Conservation (phyloP, 2,329 filamentous ascomycete genomes). For the Phyllosticta citribraziliensis region DNA sequence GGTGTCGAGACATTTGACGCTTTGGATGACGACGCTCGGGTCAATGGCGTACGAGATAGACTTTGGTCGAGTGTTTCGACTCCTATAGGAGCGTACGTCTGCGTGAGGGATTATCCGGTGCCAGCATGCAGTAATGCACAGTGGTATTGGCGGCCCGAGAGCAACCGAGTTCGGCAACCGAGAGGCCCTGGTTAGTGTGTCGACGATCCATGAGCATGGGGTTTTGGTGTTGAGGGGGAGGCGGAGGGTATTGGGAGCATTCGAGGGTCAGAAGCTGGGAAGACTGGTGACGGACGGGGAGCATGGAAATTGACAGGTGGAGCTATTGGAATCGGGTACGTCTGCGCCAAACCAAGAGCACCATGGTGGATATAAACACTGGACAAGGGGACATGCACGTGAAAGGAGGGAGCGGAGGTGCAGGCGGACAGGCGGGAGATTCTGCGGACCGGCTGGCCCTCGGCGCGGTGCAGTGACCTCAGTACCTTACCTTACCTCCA, state of each 20-base stretch:
- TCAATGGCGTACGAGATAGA: not conserved
- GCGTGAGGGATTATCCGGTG: not conserved
- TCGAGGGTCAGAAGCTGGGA: not conserved
- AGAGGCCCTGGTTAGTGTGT: not conserved
- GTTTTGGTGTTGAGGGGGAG: not conserved
- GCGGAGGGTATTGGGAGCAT: not conserved
- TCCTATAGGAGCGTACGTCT: not conserved
- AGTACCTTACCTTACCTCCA: slow-evolving; percentile 2
- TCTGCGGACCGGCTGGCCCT: not conserved
- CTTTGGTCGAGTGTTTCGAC: not conserved
- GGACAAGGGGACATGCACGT: not conserved
- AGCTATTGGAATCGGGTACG: no score
- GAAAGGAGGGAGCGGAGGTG: not conserved
- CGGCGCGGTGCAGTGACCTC: slow-evolving; percentile 2
- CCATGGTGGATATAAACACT: no score
- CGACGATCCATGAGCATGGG: not conserved
- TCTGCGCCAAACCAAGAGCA: no score
- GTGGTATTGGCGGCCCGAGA: not conserved
- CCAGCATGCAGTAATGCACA: not conserved
- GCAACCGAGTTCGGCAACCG: not conserved
- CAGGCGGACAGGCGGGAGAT: slow-evolving; percentile 10
- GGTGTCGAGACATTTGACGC: not conserved
- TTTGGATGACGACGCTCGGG: not conserved
- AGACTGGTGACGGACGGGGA: not conserved
- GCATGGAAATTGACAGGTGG: not conserved